These are phyloP conservation scores for Cladophialophora yegresii DNA, from an alignment of 2,329 filamentous ascomycete species.

Conservation along the genomic window DNA sequence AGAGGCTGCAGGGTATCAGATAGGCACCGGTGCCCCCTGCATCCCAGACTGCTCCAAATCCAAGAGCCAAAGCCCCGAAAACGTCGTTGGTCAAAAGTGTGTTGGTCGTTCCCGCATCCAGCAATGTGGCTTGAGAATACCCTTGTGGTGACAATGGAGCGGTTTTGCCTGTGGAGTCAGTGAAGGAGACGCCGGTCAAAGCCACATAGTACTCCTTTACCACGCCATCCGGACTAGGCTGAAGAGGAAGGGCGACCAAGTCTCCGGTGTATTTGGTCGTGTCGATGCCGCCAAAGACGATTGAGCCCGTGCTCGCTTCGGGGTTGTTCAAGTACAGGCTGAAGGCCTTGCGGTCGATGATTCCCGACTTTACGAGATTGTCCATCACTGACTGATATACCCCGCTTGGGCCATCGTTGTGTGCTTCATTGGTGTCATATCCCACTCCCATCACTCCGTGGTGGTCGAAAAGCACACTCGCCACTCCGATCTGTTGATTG, in stretches of 20 bases:
- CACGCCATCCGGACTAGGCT: conserved; percentile 8
- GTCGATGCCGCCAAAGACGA: conserved; percentile 76
- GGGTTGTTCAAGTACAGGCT: conserved; percentile 33
- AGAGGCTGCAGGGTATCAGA: conserved; percentile 47
- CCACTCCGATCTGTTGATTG: conserved; percentile 30
- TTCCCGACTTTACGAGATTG: conserved; percentile 26
- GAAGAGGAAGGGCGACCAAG: conserved; percentile 63
- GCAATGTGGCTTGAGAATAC: conserved; percentile 59
- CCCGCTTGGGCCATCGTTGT: conserved; percentile 13
- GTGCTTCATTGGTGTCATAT: conserved; percentile 25
- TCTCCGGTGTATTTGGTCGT: conserved; percentile 63
- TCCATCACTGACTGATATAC: conserved; percentile 31
- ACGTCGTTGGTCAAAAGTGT: conserved; percentile 67
- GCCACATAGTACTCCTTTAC: conserved; percentile 61
- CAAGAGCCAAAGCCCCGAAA: conserved; percentile 54
- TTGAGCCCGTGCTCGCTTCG: conserved; percentile 44
- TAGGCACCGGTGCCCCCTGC: conserved; percentile 46
- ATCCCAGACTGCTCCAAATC: conserved; percentile 54
- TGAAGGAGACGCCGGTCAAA: conserved; percentile 48
- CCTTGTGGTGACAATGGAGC: conserved; percentile 47
- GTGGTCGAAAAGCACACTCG: conserved; percentile 17
- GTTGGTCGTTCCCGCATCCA: conserved; percentile 73
- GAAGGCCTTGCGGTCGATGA: conserved; percentile 31
- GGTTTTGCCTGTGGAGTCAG: conserved; percentile 40
- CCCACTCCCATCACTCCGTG: conserved; percentile 35